Evolutionary conservation across 1,284 basidiomycete genomes (phyloP), one percentile per base, ranked within the genome.

Genomic region (Lignosus rhinocerotis): DNA sequence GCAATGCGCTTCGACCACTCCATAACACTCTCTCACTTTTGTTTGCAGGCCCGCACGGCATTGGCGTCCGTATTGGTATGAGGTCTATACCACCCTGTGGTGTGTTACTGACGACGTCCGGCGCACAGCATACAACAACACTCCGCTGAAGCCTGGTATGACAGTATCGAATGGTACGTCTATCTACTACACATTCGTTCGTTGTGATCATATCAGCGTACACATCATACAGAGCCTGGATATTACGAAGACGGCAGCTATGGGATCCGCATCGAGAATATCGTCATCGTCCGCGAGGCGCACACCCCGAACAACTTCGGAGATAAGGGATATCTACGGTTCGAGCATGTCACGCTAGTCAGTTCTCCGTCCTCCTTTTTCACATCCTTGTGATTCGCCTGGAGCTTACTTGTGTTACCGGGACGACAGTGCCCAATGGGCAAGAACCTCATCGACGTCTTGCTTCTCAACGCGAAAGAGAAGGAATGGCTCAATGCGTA

Each of bases 191-290:
- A 49, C 11, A 39, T 3, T n/a, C 36, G 11, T 39, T n/a, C 12
- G 47, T 10, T 39, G 5, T 50, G 2, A n/a, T 10, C 33, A 45
- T 58, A 17, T 51, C 31, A 57, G 21, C n/a, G 38, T 31, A 46
- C 8, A 6, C 36, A 4, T 25, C 25, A 25, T 25, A 10, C 61
- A 85, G 87, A 99, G 69, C 96, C 96, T 0, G 96, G 94, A 2
- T 99, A 93, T 74, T 97, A 98, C 73, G 86, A 87, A 16, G 95
- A 98, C 67, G 96, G 95, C 6, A 78, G 84, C 58, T 99, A 90
- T 70, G 96, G 96, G 3, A 94, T 98, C 65, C 87, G 96, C 2
- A 95, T 97, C 67, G 96, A 99, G 76, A 94, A 87, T 71, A 81
- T 96, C 43, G 85, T 95, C 16, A 78, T 94, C 31, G 88, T 96